phyloP scores from a whole-genome alignment of 257 asterid genomes.

The Linderniella brevidens region DNA sequence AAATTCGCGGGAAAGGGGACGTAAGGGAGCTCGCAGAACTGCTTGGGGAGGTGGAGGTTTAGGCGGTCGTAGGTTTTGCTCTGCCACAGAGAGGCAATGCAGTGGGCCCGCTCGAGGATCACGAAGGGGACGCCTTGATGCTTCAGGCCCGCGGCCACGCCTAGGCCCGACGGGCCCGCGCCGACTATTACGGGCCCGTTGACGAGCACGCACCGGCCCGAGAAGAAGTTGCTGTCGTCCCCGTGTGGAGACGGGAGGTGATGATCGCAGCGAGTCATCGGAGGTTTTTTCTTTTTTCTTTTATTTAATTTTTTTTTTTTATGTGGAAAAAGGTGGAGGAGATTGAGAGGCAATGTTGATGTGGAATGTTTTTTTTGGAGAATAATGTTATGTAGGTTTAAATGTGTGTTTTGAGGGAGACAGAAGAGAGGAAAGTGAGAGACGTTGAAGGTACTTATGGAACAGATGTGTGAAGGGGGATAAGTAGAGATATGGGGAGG shows the following conservation, averaged over 20 bases:
- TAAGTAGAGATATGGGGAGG: constrained; percentile 27
- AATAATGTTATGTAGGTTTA: too few relatives aligned
- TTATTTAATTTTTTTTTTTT: too few relatives aligned
- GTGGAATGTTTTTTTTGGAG: too few relatives aligned
- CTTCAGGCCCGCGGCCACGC: constrained; percentile 70
- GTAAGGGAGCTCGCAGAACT: constrained; percentile 66
- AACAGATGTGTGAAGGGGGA: constrained; percentile 62
- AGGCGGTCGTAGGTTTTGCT: constrained; percentile 73
- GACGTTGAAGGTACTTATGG: constrained; percentile 6
- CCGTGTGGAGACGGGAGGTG: constrained; percentile 16
- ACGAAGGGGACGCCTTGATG: constrained; percentile 72
- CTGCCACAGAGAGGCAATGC: constrained; percentile 94
- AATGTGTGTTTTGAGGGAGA: constrained; percentile 7
- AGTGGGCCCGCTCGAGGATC: constrained; percentile 57
- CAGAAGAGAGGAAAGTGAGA: constrained; percentile 14
- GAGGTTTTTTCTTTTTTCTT: too few relatives aligned
- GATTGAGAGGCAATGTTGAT: too few relatives aligned
- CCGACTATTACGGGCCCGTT: constrained; percentile 88
- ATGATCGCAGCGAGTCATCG: constrained; percentile 27
- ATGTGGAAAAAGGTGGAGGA: too few relatives aligned
- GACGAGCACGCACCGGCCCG: constrained; percentile 62
- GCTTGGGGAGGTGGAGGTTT: constrained; percentile 74
- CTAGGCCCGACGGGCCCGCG: constrained; percentile 85
- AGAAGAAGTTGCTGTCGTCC: constrained; percentile 31
- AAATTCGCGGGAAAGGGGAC: constrained; percentile 45